phyloP scores from a whole-genome alignment of 2,329 filamentous ascomycete species.

The Waltergamsia citrina region DNA sequence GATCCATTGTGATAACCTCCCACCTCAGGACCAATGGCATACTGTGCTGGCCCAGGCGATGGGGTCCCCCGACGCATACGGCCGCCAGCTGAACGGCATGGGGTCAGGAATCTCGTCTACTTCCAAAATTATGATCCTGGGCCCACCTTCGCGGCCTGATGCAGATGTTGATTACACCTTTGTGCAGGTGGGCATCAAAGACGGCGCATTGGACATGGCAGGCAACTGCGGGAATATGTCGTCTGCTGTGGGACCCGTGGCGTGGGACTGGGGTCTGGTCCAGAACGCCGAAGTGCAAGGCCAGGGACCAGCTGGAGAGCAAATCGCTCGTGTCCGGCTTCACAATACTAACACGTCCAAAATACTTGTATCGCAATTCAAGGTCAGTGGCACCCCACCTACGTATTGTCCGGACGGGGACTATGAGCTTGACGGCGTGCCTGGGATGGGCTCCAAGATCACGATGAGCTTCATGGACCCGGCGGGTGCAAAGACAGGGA shows the following conservation, averaged over 20 bases:
- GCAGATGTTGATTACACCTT: conserved; percentile 64
- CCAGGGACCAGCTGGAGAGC: conserved; percentile 13
- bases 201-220: conserved; percentile 51
- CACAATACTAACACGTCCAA: conserved; percentile 66
- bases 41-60: conserved; percentile 46
- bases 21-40: conserved; percentile 23
- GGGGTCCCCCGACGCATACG: conserved; percentile 54
- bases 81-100: conserved; percentile 60
- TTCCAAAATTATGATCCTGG: conserved; percentile 59
- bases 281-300: conserved; percentile 4
- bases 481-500: conserved; percentile 53
- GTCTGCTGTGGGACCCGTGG: conserved; percentile 49
- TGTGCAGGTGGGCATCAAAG: conserved; percentile 55
- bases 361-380: conserved; percentile 39
- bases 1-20: conserved; percentile 24
- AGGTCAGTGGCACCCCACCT: conserved; percentile 27
- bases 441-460: conserved; percentile 43
- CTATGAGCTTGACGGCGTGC: conserved; percentile 52
- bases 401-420: conserved; percentile 35
- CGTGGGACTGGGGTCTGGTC: conserved; percentile 20
- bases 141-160: conserved; percentile 20
- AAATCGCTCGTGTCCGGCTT: conserved; percentile 43
- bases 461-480: conserved; percentile 49
- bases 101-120: conserved; percentile 57
- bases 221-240: conserved; percentile 74